Conservation (phyloP, 1,139 yeast species). For the Geotrichum cucujoidarum region DNA sequence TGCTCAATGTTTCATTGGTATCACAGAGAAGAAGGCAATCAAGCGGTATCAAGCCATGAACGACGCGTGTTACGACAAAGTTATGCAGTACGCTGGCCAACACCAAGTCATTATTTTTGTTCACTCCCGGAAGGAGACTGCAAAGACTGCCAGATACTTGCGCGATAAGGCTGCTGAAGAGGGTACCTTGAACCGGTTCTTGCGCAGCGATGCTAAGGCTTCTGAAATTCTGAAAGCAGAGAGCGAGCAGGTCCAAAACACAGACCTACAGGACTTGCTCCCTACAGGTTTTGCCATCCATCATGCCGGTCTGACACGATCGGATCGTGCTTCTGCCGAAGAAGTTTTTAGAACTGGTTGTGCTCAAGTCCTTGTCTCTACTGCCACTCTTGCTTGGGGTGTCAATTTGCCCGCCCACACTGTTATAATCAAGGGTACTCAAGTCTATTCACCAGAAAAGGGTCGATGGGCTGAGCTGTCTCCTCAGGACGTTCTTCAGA, state of each 20-base stretch:
- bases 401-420: constrained; percentile 96
- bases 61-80: constrained; percentile 84
- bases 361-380: constrained; percentile 75
- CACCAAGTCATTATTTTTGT: constrained; percentile 87
- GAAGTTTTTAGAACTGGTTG: constrained; percentile 86
- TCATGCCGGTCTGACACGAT: constrained; percentile 82
- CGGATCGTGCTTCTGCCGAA: constrained; percentile 75
- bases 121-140: constrained; percentile 90
- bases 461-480: constrained; percentile 87
- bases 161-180: constrained; percentile 57
- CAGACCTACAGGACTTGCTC: constrained; percentile 55
- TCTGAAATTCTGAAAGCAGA: constrained; percentile 64
- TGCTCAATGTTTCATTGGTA: constrained; percentile 81
- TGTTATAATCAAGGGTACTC: constrained; percentile 91
- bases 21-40: constrained; percentile 78
- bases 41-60: constrained; percentile 80
- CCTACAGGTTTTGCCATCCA: constrained; percentile 83
- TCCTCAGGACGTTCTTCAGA: constrained; percentile 91
- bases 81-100: constrained; percentile 58
- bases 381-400: constrained; percentile 98
- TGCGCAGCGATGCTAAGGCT: constrained; percentile 52
- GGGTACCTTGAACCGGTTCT: constrained; percentile 46
- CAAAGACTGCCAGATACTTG: constrained; percentile 72
- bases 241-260: constrained; percentile 51
- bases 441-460: constrained; percentile 83